phyloP scores from a whole-genome alignment of 352 stramenopile genomes.

The Pilasporangium apinafurcum region DNA sequence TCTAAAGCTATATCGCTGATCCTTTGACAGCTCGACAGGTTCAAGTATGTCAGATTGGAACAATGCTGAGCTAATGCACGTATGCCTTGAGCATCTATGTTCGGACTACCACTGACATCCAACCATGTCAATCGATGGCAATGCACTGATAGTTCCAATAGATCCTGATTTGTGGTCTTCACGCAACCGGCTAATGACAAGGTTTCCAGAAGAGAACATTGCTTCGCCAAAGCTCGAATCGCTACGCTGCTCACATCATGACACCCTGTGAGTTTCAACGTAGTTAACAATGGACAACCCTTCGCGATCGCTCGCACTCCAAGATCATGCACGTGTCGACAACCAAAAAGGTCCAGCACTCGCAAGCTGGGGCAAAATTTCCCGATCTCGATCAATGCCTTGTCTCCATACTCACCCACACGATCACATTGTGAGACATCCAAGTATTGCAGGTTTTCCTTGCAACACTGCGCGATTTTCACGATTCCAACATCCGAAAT shows the following conservation, averaged over 20 bases:
- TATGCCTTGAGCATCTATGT: constrained; percentile 53
- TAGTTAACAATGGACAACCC: constrained; percentile 81
- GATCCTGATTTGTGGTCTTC: constrained; percentile 73
- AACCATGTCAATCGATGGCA: constrained; percentile 64
- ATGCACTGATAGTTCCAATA: constrained; percentile 39
- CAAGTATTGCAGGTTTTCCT: constrained; percentile 62
- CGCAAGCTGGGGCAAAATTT: constrained; percentile 67
- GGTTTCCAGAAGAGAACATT: constrained; percentile 58
- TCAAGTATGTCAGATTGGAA: constrained; percentile 52
- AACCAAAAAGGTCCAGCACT: constrained; percentile 83
- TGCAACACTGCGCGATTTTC: constrained; percentile 85
- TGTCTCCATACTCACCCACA: constrained; percentile 90
- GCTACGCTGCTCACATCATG: constrained; percentile 69
- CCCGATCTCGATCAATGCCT: constrained; percentile 86
- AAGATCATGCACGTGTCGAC: constrained; percentile 79
- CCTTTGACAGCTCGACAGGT: constrained; percentile 66
- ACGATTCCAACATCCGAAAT: constrained; percentile 84
- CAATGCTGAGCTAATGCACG: constrained; percentile 54
- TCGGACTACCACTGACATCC: constrained; percentile 78
- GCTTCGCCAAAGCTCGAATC: constrained; percentile 63
- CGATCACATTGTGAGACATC: constrained; percentile 84
- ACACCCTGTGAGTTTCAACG: constrained; percentile 84
- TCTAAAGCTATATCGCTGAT: constrained; percentile 65
- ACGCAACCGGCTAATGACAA: constrained; percentile 83
- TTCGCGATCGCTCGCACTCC: constrained; percentile 76